phyloP scores from a whole-genome alignment of 345 rosid species.

The Durio zibethinus region DNA sequence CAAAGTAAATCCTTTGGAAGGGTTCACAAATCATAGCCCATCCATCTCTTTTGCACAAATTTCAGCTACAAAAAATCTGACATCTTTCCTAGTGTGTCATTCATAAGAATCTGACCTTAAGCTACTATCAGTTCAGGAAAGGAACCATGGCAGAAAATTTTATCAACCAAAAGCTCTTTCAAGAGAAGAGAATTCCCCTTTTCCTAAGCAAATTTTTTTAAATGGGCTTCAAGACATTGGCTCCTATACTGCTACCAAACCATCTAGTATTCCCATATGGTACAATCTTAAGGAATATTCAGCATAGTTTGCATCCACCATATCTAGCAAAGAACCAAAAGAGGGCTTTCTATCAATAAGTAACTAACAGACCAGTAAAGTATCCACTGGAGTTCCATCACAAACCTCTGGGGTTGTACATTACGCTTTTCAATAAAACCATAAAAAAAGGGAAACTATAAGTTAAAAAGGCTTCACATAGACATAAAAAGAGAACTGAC shows the following conservation, averaged over 20 bases:
- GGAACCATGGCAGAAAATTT: neutral
- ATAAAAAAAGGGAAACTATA: neutral
- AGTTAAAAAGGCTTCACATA: neutral
- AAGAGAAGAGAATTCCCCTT: neutral
- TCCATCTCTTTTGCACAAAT: neutral
- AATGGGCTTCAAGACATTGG: neutral
- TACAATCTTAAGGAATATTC: neutral
- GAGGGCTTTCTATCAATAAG: neutral
- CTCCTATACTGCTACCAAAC: neutral
- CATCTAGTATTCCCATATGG: neutral
- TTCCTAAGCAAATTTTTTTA: neutral
- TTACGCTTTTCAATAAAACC: neutral
- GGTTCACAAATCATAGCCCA: neutral
- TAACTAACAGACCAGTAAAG: neutral
- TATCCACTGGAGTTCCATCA: neutral
- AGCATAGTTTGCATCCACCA: neutral
- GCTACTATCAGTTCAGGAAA: neutral
- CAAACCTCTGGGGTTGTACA: neutral
- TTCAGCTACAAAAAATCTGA: neutral
- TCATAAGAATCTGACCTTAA: neutral
- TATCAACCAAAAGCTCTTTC: neutral
- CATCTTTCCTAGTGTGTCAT: neutral
- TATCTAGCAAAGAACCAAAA: neutral
- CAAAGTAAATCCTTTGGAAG: neutral
- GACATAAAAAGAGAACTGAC: slow-evolving; percentile 31